phyloP scores from a whole-genome alignment of 805 yeast species.

The Lipomyces yamadae region DNA sequence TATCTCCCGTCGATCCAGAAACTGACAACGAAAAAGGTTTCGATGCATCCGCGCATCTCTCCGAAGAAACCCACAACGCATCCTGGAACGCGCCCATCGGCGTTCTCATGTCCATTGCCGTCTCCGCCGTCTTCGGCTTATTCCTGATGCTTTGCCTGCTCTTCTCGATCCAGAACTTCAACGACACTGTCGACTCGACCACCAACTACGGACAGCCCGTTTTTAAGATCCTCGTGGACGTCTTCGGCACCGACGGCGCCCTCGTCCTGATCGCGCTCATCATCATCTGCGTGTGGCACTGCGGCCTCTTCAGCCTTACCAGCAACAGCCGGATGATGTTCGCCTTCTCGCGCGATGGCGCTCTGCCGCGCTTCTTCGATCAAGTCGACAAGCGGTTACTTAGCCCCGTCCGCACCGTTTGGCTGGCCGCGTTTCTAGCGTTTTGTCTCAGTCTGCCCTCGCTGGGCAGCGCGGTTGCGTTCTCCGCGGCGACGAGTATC shows the following conservation, averaged over 20 bases:
- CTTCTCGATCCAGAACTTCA: conserved; percentile 12
- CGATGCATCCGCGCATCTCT: conserved; percentile 18
- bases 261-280: conserved; percentile 26
- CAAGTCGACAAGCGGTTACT: neutral
- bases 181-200: conserved; percentile 10
- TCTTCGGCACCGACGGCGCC: conserved; percentile 8
- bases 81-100: conserved; percentile 11
- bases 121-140: conserved; percentile 12
- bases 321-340: neutral
- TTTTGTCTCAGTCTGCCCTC: neutral
- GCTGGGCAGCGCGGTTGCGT: neutral
- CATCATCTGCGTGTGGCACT: conserved; percentile 28
- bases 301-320: neutral
- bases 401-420: neutral
- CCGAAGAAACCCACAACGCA: conserved; percentile 19
- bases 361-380: conserved; percentile 5
- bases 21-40: conserved; percentile 6
- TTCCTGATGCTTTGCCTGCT: conserved; percentile 14
- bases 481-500: conserved; percentile 1
- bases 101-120: conserved; percentile 11
- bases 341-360: conserved; percentile 8
- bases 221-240: conserved; percentile 11
- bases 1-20: neutral
- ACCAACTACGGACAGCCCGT: conserved; percentile 8
- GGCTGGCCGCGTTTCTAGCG: neutral